These are phyloP conservation scores for Agaricus subrufescens DNA, from an alignment of 768 basidiomycete species.

Conservation along the genomic window DNA sequence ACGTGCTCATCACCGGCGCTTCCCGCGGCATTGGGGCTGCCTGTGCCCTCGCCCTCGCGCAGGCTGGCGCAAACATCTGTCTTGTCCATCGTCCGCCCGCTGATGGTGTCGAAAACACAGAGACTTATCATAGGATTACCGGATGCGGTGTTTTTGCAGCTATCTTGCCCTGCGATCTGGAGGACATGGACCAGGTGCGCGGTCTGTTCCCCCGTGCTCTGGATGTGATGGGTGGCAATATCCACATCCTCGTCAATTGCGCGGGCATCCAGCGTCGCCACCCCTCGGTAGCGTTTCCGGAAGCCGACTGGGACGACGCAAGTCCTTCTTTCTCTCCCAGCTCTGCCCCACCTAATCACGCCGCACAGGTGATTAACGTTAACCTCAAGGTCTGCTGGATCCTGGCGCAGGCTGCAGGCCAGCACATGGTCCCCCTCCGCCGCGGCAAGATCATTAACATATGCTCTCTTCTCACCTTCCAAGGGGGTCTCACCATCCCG, in stretches of 20 bases:
- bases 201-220: slow-evolving; percentile 36
- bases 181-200: slow-evolving; percentile 36
- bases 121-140: slow-evolving; percentile 27
- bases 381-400: slow-evolving; percentile 89
- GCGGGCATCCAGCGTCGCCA: slow-evolving; percentile 58
- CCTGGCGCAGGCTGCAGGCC: slow-evolving; percentile 80
- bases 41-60: slow-evolving; percentile 42
- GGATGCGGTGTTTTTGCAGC: slow-evolving; percentile 17
- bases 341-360: slow-evolving; percentile 3
- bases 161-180: slow-evolving; percentile 37
- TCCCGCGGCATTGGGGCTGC: slow-evolving; percentile 61
- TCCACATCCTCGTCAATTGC: slow-evolving; percentile 68
- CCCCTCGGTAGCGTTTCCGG: slow-evolving; percentile 58
- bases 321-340: slow-evolving; percentile 12
- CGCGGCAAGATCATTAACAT: slow-evolving; percentile 74
- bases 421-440: slow-evolving; percentile 76
- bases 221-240: slow-evolving; percentile 32
- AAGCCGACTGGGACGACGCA: slow-evolving; percentile 67
- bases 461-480: slow-evolving; percentile 56
- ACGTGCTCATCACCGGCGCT: slow-evolving; percentile 77
- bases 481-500: slow-evolving; percentile 71
- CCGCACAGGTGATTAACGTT: slow-evolving; percentile 66
- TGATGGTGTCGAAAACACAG: slow-evolving; percentile 9
- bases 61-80: slow-evolving; percentile 45
- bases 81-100: slow-evolving; percentile 34